These are phyloP conservation scores for Termitomyces sp. DNA, from an alignment of 768 basidiomycete species.

Conservation along the genomic window DNA sequence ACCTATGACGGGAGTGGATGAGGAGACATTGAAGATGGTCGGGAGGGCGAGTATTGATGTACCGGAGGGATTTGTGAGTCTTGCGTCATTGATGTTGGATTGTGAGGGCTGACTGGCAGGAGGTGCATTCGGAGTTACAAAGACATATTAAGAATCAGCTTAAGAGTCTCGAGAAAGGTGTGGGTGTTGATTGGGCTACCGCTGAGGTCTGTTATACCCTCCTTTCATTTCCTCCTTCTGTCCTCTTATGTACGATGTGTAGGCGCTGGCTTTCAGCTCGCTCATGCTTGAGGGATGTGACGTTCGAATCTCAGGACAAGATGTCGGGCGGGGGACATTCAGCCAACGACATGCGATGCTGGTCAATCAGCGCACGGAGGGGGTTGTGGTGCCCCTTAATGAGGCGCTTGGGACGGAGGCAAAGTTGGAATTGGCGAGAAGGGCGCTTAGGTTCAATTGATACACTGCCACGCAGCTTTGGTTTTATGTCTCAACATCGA, in stretches of 20 bases:
- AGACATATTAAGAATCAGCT: constrained; percentile 77
- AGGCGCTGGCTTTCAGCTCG: constrained; percentile 88
- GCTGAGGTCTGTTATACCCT: constrained; percentile 58
- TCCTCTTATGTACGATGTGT: no score
- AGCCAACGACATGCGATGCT: constrained; percentile 91
- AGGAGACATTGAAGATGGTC: constrained; percentile 47
- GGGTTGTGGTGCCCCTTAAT: constrained; percentile 80
- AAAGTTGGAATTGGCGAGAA: constrained; percentile 81
- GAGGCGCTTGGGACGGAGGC: constrained; percentile 62
- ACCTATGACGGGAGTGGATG: constrained; percentile 67
- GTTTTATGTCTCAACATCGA: constrained; percentile 96
- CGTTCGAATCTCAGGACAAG: constrained; percentile 89
- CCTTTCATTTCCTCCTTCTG: background rate
- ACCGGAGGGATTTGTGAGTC: constrained; percentile 54
- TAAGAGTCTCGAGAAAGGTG: constrained; percentile 61
- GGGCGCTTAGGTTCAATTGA: no score
- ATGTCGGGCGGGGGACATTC: constrained; percentile 89
- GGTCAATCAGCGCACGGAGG: constrained; percentile 82
- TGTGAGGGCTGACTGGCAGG: constrained; percentile 35
- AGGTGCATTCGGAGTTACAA: constrained; percentile 74
- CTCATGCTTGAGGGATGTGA: constrained; percentile 80
- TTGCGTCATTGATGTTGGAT: background rate
- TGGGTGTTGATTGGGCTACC: constrained; percentile 85
- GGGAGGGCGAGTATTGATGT: constrained; percentile 67
- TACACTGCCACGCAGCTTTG: constrained; percentile 83